Conservation (phyloP, 192 early-diverging fungal genomes). For the Rhizoclosmatium globosum region DNA sequence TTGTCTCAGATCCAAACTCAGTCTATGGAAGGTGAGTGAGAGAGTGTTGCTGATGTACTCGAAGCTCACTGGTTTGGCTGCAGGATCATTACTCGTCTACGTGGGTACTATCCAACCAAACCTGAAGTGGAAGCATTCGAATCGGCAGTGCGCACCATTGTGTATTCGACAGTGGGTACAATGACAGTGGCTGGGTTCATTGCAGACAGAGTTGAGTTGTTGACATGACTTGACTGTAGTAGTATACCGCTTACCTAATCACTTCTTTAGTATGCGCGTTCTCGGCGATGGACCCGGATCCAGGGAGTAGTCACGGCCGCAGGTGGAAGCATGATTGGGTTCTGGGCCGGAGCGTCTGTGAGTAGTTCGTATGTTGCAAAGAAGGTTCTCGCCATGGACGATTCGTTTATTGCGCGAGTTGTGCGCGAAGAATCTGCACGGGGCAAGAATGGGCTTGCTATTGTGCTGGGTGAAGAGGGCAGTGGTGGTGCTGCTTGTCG, state of each 20-base stretch:
- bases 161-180: background rate
- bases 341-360: background rate
- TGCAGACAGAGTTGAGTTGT: background rate
- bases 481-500: too few species aligned
- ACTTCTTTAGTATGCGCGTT: background rate
- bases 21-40: background rate
- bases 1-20: background rate
- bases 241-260: background rate
- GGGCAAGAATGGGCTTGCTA: background rate
- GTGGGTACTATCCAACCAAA: background rate
- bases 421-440: constrained; percentile 4
- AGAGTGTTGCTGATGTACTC: background rate
- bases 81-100: background rate
- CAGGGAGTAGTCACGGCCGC: background rate
- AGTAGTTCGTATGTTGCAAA: background rate
- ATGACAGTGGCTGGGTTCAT: background rate
- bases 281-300: background rate
- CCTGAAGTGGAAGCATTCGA: background rate
- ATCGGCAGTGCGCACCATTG: background rate
- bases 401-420: constrained; percentile 13
- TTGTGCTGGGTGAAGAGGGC: constrained; percentile 2
- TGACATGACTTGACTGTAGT: background rate
- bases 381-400: background rate
- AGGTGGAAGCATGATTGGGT: background rate
- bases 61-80: background rate